Evolutionary conservation across 306 rosid genomes (phyloP).

Genomic region (Nissolia schottii): DNA sequence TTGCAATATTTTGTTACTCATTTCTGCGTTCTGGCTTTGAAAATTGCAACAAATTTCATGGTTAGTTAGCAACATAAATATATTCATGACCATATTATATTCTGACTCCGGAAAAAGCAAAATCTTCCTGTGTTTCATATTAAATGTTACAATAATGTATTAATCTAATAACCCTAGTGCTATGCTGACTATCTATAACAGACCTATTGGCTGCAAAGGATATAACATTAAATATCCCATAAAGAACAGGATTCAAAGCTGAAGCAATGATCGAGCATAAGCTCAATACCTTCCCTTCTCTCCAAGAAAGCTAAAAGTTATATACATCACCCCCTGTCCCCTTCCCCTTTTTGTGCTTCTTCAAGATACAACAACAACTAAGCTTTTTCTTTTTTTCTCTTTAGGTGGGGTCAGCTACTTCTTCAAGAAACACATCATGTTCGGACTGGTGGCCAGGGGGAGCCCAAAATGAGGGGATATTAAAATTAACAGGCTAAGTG

Average conservation of each 20-base stretch:
- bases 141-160: neutral
- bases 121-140: too few species aligned
- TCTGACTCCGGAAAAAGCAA: too few species aligned
- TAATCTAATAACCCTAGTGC: neutral
- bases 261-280: neutral
- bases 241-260: neutral
- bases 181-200: neutral
- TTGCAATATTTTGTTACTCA: neutral
- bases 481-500: too few species aligned
- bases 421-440: too few species aligned
- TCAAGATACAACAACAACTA: neutral
- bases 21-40: constrained; percentile 2
- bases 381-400: too few species aligned
- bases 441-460: too few species aligned
- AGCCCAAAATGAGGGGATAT: too few species aligned
- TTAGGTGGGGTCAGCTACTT: too few species aligned
- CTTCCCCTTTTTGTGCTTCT: neutral
- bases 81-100: neutral
- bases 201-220: neutral
- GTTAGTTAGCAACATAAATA: neutral
- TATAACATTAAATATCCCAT: neutral
- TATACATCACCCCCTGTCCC: neutral
- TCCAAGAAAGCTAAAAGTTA: neutral
- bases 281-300: neutral
- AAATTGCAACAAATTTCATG: neutral